Base-by-base conservation (phyloP, 2,329 filamentous ascomycete genomes). In the Calonectria pteridis region DNA sequence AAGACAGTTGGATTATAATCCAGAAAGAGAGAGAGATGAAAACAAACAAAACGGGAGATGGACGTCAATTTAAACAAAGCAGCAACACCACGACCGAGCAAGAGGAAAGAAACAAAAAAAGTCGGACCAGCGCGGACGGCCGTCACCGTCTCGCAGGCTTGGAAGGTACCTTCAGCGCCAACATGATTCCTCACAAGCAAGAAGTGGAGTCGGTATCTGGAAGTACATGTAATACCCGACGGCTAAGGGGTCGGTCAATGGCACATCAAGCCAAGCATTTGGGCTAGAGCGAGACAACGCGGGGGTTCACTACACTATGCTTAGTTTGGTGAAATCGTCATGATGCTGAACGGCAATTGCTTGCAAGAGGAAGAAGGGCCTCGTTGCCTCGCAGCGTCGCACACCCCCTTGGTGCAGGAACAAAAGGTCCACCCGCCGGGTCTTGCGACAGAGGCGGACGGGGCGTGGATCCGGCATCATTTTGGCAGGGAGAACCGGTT, bases 231-330 rank as follows among this genome's bases (percentile, higher is more conserved):
- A 49, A 64, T 64, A 73, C 76, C 78, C 73, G 64, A 71, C 72
- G 65, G 63, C 66, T 69, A 65, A 69, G 53, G 67, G 66, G 53
- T 67, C 74, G 66, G 63, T 37, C 43, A 53, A 67, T 59, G 43
- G 70, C 70, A 55, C 65, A 58, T 72, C 33, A 59, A 63, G 59
- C 50, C 59, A 69, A 65, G 58, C 58, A 26, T 31, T 31, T 62
- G 51, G 70, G 31, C 65, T 58, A 73, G 53, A 69, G 71, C 74
- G 76, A 79, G 73, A 65, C 67, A 80, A 77, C 78, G 75, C 76
- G 78, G 76, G 78, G 72, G 76, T 68, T 49, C 59, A 69, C 71
- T 71, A 76, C 69, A 73, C 77, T 80, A 78, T 79, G 75, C 78
- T 80, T 75, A 78, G 78, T 53, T 43, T 69, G 55, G 58, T 53